phyloP scores from a whole-genome alignment of 768 basidiomycete genomes.

The Trametes maxima region DNA sequence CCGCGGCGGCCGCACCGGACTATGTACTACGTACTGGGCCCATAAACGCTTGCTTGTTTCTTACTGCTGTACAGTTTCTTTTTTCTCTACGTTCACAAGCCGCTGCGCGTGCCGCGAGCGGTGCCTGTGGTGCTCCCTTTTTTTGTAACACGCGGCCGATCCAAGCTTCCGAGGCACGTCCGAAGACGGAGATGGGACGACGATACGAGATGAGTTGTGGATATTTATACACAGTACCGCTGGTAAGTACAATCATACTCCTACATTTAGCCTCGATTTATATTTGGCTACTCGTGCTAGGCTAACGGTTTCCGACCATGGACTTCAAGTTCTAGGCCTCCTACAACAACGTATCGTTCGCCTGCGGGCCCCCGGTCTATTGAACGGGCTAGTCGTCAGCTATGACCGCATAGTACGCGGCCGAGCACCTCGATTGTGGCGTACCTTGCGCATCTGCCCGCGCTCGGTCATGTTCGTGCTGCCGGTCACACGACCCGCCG shows the following conservation, averaged over 20 bases:
- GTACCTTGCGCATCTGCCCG: conserved; percentile 23
- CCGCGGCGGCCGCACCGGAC: neutral
- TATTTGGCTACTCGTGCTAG: neutral
- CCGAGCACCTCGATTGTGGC: neutral
- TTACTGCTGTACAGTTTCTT: neutral
- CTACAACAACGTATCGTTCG: conserved; percentile 4
- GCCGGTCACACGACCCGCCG: conserved; percentile 13
- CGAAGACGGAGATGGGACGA: no score
- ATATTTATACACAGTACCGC: no score
- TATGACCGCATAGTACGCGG: neutral
- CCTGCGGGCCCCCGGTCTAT: neutral
- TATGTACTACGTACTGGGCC: conserved; percentile 7
- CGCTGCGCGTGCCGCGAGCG: no score
- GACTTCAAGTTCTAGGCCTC: neutral
- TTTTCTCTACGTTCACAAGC: neutral
- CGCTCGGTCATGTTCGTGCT: conserved; percentile 20
- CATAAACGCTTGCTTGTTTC: neutral
- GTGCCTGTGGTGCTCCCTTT: no score
- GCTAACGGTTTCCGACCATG: neutral
- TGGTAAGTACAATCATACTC: no score
- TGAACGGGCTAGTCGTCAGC: neutral
- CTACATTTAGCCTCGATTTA: no score
- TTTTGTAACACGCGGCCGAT: no score
- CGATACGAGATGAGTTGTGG: no score
- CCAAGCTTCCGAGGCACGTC: no score